Base-by-base conservation (phyloP, 345 rosid genomes). In the Populus simonii region DNA sequence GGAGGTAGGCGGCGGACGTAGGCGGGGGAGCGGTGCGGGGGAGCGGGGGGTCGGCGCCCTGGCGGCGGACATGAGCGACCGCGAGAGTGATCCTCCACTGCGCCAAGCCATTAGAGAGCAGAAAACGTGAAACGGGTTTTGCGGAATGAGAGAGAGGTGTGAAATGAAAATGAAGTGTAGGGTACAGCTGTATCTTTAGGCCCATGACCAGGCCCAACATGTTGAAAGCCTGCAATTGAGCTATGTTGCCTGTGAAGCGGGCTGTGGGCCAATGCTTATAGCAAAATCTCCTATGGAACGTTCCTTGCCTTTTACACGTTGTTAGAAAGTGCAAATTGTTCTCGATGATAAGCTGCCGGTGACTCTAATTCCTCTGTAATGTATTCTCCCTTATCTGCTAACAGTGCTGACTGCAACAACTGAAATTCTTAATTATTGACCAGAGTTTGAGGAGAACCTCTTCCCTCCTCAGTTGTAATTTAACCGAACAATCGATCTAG, bases 21-120 rank as follows among this genome's bases (percentile, higher is more conserved):
- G 74, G 59, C 96, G 96, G 66, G 96, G 89, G 25, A 92, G 77
- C 16, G 88, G 74, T 15, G 89, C 78, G 6, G 90, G 83, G 18
- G 94, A 84, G 39, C 92, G 91, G 66, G 89, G 87, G 36, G 88
- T 83, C 8, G 97, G 87, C 39, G 86, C 79, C 84, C 98, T 89
- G 20, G 94, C 90, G 23, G 88, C 68, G 29, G 86, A 83, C 31
- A 85, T 70, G 33, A 87, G 85, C 69, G 84, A 76, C 11, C 92
- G 89, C 0, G 93, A 83, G 74, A 89, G 71, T 5, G 93, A 85
- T 71, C 88, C 85, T 68, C 80, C 82, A 78, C 82, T 78, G 6
- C 88, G 84, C 89, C 83, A 84, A 57, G 92, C 90, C 92, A 89
- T 87, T 75, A 23, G 15, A 36, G 36, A 18, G 55, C 27, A 59